Percentiles rank a stretch among this genome's conserved stretches.
These are phyloP conservation scores for Bipolaris zeicola DNA, from an alignment of 2,329 filamentous ascomycete genomes.

Conservation along the genomic window DNA sequence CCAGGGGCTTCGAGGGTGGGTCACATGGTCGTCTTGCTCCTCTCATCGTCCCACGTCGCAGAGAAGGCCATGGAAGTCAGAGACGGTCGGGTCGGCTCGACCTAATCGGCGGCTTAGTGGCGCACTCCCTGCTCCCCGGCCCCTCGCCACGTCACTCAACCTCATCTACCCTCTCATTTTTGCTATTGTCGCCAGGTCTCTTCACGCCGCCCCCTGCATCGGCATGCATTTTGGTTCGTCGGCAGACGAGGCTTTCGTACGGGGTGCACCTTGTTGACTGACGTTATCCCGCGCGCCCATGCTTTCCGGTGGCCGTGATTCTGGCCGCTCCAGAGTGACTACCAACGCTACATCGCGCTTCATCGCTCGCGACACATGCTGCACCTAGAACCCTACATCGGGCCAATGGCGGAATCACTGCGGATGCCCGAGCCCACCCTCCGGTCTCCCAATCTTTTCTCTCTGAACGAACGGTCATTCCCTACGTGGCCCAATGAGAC, in stretches of 20 bases:
- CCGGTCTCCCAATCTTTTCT: conserved; percentile 36
- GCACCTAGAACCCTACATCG: conserved; percentile 31
- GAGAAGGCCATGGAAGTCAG: conserved; percentile 21
- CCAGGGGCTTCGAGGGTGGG: conserved; percentile 15
- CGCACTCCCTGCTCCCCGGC: conserved; percentile 18
- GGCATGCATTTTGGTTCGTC: conserved; percentile 30
- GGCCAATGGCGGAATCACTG: conserved; percentile 34
- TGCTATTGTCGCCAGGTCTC: conserved; percentile 25
- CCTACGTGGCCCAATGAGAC: conserved; percentile 47
- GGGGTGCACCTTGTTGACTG: conserved; percentile 27
- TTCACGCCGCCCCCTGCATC: conserved; percentile 36
- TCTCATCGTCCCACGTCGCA: conserved; percentile 34
- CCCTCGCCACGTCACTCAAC: conserved; percentile 37
- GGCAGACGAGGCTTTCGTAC: conserved; percentile 20
- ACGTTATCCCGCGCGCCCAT: conserved; percentile 23
- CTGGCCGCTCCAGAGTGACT: conserved; percentile 25
- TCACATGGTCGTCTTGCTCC: conserved; percentile 19
- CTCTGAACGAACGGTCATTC: conserved; percentile 32
- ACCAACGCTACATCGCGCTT: conserved; percentile 35
- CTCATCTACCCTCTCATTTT: conserved; percentile 30
- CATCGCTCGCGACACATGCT: conserved; percentile 30
- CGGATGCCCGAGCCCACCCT: conserved; percentile 32
- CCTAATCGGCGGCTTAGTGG: conserved; percentile 19
- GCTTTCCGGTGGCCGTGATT: conserved; percentile 20
- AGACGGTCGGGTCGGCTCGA: conserved; percentile 31